Conservation (phyloP, 2,329 filamentous ascomycete species). For the Blastomyces silverae region DNA sequence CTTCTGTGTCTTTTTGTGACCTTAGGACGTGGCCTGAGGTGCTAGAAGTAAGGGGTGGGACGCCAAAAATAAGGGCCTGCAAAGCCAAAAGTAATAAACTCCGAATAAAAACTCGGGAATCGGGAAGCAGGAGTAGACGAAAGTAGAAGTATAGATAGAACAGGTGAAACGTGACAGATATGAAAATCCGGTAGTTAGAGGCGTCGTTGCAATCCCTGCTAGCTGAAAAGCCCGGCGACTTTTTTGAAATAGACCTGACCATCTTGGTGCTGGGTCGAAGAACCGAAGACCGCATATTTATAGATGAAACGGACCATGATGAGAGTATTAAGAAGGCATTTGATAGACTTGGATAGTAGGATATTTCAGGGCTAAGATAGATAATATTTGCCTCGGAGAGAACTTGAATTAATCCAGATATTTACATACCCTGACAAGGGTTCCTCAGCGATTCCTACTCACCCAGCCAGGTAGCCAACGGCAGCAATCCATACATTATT, state of each 20-base stretch:
- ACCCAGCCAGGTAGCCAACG: neutral
- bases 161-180: neutral
- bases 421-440: neutral
- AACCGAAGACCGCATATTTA: too few relatives aligned
- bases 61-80: neutral
- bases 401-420: neutral
- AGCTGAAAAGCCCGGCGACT: neutral
- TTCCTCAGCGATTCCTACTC: neutral
- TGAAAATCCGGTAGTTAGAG: neutral
- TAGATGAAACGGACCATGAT: too few relatives aligned
- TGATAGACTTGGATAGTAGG: neutral
- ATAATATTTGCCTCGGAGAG: neutral
- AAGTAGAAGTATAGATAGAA: neutral
- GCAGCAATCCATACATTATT: neutral
- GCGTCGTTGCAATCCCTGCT: neutral
- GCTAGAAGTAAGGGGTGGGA: neutral
- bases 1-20: neutral
- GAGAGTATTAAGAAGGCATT: neutral
- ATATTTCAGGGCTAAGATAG: neutral
- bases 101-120: neutral
- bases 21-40: neutral
- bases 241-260: neutral
- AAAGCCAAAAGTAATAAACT: neutral
- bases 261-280: neutral
- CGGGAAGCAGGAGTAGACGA: neutral